phyloP scores from a whole-genome alignment of 768 basidiomycete species.

The Rhodocollybia butyracea region DNA sequence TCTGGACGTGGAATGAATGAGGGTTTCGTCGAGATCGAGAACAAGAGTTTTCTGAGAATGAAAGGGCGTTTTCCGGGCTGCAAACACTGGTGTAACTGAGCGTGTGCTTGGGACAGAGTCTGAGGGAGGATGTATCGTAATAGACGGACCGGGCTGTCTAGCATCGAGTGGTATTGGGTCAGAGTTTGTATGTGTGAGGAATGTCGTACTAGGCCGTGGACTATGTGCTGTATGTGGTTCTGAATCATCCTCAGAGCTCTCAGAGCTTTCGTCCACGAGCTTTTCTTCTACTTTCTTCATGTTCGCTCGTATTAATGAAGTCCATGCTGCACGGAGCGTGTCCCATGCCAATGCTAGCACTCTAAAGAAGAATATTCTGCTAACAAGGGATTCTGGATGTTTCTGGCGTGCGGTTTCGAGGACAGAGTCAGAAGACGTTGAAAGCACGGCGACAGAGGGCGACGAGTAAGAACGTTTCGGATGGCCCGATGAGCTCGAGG shows the following conservation, averaged over 20 bases:
- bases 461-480: constrained; percentile 65
- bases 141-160: not conserved
- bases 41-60: constrained; percentile 92
- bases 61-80: constrained; percentile 63
- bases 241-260: constrained; percentile 27
- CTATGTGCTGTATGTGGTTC: constrained; percentile 1
- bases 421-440: constrained; percentile 21
- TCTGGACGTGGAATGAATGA: constrained; percentile 95
- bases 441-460: constrained; percentile 34
- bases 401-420: constrained; percentile 29
- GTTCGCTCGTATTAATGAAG: constrained; percentile 32
- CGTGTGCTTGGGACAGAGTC: constrained; percentile 26
- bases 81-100: constrained; percentile 47
- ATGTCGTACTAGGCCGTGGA: not conserved
- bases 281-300: constrained; percentile 27
- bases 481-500: constrained; percentile 23
- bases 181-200: constrained; percentile 2
- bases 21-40: constrained; percentile 95
- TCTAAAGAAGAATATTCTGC: constrained; percentile 69
- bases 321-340: constrained; percentile 59
- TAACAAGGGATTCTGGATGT: constrained; percentile 40
- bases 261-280: constrained; percentile 29
- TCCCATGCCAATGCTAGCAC: constrained; percentile 70
- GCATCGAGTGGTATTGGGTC: constrained; percentile 4
- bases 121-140: constrained; percentile 8